Base-by-base conservation (phyloP, 148 eudicot genomes). In the Silene conica region DNA sequence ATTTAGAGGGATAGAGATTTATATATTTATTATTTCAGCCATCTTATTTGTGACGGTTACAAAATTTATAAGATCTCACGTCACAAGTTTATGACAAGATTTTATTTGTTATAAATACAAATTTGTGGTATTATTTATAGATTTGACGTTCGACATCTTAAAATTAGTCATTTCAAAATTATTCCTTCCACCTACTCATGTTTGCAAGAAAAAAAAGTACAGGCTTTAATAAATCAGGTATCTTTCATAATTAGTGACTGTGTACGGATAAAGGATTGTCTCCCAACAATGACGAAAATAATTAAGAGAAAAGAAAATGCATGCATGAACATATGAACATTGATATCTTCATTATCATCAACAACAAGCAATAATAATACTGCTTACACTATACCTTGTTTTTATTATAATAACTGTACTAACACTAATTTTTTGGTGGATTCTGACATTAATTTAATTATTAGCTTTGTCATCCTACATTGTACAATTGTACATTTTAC, bases 131-230 rank as follows among this genome's bases (percentile, higher is more conserved):
- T 59, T 59, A 59, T 59, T 20, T 59, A 22, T 59, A 11, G 12
- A 9, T 59, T 22, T 20, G 64, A 22, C 23, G 64, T 23, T n/a
- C 8, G 1, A 5, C 43, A 38, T 64, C 68, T 34, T 63, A 46
- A 57, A 65, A 8, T 6, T 60, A 8, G 69, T 28, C 78, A 45
- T 67, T 68, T 75, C 59, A 65, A 75, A 23, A 74, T 63, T 75
- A 74, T 79, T 63, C 82, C 72, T 70, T 63, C 55, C 56, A 70
- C 63, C 73, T 59, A 57, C 69, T 75, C 48, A 69, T 64, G 45
- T 34, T 75, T 65, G 62, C 68, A 75, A 56, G 54, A 61, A 46
- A 66, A 46, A 34, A 67, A 22, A 74, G 72, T 70, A 70, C 82
- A 63, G 57, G 31, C 61, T 50, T 73, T 80, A 64, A 71, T 56